Evolutionary conservation across 371 early-diverging fungal species (phyloP).

Genomic region (Mucor piriformis): DNA sequence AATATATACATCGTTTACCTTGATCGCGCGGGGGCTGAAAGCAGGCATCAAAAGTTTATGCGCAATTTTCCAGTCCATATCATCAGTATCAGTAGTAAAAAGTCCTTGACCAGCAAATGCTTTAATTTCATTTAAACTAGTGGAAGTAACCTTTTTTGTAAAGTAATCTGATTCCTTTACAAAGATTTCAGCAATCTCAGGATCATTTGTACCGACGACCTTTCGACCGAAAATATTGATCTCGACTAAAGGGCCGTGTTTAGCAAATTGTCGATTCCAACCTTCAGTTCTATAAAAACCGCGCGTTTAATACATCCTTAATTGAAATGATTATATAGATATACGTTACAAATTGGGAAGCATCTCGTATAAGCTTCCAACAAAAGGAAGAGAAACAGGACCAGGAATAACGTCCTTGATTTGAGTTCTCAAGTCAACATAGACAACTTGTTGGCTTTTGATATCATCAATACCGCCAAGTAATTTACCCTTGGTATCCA

Average conservation of each 20-base stretch:
- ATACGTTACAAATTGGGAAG: conserved; percentile 32
- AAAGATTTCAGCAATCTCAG: conserved; percentile 36
- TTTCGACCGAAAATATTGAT: conserved; percentile 19
- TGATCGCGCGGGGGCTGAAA: conserved; percentile 41
- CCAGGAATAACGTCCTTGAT: conserved; percentile 28
- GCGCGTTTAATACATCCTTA: no score
- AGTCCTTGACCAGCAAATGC: conserved; percentile 36
- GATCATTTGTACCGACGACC: conserved; percentile 32
- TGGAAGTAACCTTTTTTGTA: conserved; percentile 31
- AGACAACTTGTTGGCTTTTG: conserved; percentile 24
- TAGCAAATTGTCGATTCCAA: conserved; percentile 18
- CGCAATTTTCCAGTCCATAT: conserved; percentile 48
- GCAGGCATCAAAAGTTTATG: conserved; percentile 58
- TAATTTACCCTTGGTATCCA: conserved; percentile 7
- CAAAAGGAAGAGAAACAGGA: conserved; percentile 24
- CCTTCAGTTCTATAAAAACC: conserved; percentile 20
- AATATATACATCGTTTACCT: conserved; percentile 8
- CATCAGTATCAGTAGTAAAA: conserved; percentile 46
- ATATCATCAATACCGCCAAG: conserved; percentile 21
- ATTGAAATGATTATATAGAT: neutral
- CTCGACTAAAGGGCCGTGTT: conserved; percentile 26
- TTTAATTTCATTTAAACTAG: conserved; percentile 31
- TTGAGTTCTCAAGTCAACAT: conserved; percentile 10
- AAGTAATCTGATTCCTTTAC: conserved; percentile 42
- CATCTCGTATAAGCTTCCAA: conserved; percentile 37